Base-by-base conservation (phyloP, 345 rosid species). In the Trapa incisa region DNA sequence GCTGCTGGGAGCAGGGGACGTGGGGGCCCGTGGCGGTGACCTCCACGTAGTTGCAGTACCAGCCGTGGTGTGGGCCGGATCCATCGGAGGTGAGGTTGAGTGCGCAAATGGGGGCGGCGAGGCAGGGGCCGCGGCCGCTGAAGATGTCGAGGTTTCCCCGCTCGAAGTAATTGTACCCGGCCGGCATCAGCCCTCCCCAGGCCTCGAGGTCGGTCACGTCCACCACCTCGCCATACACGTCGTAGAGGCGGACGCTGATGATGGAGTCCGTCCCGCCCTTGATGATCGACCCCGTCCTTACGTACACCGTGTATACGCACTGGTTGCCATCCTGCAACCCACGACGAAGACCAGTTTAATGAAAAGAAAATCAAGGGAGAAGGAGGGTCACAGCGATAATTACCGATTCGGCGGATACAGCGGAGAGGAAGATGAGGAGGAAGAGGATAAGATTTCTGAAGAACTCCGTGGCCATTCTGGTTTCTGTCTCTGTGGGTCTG, bases 11-110 rank as follows among this genome's bases (percentile, higher is more conserved):
- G 63, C 98, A 93, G 5, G 72, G 29, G 2, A 65, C 58, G 61
- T 90, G 97, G 62, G 83, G 80, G 22, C 91, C 91, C 0, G 94
- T 80, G 12, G 83, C 39, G 0, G 88, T 81, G 36, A 88, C 85
- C 77, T 93, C 96, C 42, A 91, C 87, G 79, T 93, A 94, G 80
- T 91, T 89, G 63, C 78, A 76, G 81, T 94, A 91, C 99, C 95
- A 91, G 0, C 99, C 97, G 61, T 85, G 96, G 67, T 82, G 84
- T 1, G 71, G 43, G 0, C 97, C 96, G 1, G 84, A 83, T 1
- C 92, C 99, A 58, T 91, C 95, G 1, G 99, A 85, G 61, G 86
- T 86, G 7, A 94, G 74, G 78, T 83, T 89, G 67, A 94, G 5
- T 5, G 91, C 86, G 70, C 99, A 94, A 14, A 86, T 41, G 1